Evolutionary conservation across 2,329 filamentous ascomycete genomes (phyloP).

Genomic region (Neospermospora avenae): DNA sequence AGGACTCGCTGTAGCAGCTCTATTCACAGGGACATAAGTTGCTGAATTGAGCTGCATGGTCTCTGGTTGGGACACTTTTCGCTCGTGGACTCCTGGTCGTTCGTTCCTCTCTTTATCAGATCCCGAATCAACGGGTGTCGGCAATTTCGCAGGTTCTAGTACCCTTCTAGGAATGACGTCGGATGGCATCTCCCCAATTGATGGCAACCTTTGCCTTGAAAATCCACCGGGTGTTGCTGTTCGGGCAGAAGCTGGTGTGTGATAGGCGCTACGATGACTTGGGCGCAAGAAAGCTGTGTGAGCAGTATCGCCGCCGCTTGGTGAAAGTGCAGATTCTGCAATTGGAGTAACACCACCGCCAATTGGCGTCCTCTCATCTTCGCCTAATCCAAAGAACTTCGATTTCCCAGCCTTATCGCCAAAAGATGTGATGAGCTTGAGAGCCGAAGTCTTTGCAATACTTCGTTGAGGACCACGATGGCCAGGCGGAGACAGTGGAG

Average conservation of each 20-base stretch:
- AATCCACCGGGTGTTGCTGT: conserved; percentile 60
- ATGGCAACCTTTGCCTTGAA: conserved; percentile 65
- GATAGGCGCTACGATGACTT: conserved; percentile 64
- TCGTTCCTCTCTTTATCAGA: conserved; percentile 44
- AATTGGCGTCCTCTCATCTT: conserved; percentile 68
- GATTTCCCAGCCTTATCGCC: conserved; percentile 59
- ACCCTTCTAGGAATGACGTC: conserved; percentile 44
- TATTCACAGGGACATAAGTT: conserved; percentile 30
- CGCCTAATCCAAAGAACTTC: conserved; percentile 57
- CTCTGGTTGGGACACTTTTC: conserved; percentile 35
- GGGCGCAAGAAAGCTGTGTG: conserved; percentile 65
- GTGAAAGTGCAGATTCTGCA: conserved; percentile 72
- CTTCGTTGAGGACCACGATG: conserved; percentile 56
- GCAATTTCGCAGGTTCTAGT: conserved; percentile 39
- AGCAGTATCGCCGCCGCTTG: conserved; percentile 61
- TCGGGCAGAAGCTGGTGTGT: conserved; percentile 65
- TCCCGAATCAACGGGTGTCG: conserved; percentile 44
- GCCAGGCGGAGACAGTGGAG: conserved; percentile 71
- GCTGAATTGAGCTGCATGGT: conserved; percentile 38
- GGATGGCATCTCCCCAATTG: conserved; percentile 68
- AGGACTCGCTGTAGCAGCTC: conserved; percentile 63
- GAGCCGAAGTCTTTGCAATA: conserved; percentile 74
- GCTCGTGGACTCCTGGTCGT: conserved; percentile 30
- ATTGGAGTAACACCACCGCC: conserved; percentile 85
- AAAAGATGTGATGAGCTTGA: conserved; percentile 92